These are phyloP conservation scores for Trichoderma sp. DNA, from an alignment of 2,329 filamentous ascomycete species.

Conservation along the genomic window DNA sequence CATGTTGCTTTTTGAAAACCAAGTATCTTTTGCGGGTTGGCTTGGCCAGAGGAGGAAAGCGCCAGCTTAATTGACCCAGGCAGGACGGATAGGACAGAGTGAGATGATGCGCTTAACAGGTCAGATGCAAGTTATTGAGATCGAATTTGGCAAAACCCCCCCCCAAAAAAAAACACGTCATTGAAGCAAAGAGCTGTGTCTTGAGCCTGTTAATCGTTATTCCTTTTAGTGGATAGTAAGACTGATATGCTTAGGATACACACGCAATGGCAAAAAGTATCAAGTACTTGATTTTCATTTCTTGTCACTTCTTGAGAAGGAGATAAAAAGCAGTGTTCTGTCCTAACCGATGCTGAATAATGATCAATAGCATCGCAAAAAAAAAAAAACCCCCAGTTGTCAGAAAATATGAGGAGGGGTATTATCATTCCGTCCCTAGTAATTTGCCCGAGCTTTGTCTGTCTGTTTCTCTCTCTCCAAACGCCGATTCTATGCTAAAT, in stretches of 20 bases:
- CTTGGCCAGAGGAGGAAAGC: neutral
- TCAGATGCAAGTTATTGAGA: constrained; percentile 7
- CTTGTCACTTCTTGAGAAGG: neutral
- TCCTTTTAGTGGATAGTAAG: neutral
- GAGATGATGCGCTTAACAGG: neutral
- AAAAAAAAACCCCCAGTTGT: neutral
- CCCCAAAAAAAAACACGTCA: neutral
- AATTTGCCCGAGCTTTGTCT: constrained; percentile 10
- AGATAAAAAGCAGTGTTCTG: neutral
- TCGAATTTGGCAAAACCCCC: constrained; percentile 12
- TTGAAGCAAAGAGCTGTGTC: neutral
- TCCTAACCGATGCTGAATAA: neutral
- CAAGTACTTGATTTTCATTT: neutral
- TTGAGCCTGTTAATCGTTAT: neutral
- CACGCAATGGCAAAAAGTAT: neutral
- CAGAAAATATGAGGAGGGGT: constrained; percentile 10
- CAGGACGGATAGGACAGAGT: neutral
- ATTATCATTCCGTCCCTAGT: constrained; percentile 1
- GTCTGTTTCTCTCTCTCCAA: neutral
- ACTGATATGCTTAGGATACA: neutral
- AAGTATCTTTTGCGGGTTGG: constrained; percentile 1
- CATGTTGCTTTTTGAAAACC: neutral
- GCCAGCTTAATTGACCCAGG: neutral
- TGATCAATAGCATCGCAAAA: neutral
- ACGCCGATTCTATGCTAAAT: constrained; percentile 15